A percentile compares a stretch with the other conserved stretches of the same genome.
Conservation (phyloP, 371 early-diverging fungal genomes). For the Apophysomyces variabilis region DNA sequence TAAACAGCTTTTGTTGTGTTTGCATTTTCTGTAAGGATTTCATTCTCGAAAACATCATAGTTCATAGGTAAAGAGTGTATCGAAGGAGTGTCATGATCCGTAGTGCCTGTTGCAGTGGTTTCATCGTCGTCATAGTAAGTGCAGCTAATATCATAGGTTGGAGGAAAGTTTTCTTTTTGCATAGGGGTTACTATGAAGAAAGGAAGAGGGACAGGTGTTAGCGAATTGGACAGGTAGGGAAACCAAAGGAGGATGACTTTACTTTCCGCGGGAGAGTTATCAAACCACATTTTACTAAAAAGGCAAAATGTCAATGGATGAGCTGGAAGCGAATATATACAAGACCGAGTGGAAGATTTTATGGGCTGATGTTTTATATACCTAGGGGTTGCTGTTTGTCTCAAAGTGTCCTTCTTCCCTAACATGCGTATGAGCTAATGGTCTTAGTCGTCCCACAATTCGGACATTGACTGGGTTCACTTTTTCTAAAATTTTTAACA, state of each 20-base stretch:
- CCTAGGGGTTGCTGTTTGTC: background rate
- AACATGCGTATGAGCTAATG: background rate
- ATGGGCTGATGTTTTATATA: conserved; percentile 9
- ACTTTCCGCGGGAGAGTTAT: background rate
- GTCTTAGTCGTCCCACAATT: conserved; percentile 2
- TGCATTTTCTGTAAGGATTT: conserved; percentile 32
- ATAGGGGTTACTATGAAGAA: conserved; percentile 1
- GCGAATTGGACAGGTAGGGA: background rate
- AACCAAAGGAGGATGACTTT: background rate
- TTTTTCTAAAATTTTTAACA: conserved; percentile 8
- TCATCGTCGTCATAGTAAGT: conserved; percentile 31
- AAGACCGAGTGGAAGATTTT: background rate
- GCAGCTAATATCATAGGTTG: conserved; percentile 15
- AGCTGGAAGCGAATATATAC: conserved; percentile 12
- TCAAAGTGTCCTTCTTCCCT: background rate
- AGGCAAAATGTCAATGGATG: background rate
- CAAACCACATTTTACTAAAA: conserved; percentile 20
- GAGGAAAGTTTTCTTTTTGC: conserved; percentile 7
- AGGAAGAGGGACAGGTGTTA: background rate
- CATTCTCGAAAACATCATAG: conserved; percentile 17
- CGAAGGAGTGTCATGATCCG: conserved; percentile 14
- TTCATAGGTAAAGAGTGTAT: conserved; percentile 1
- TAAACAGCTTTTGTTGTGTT: conserved; percentile 38
- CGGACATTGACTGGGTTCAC: conserved; percentile 8
- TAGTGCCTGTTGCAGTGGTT: conserved; percentile 30